phyloP scores from a whole-genome alignment of 176 grass and related monocot species.

The Miscanthus lutarioriparius region DNA sequence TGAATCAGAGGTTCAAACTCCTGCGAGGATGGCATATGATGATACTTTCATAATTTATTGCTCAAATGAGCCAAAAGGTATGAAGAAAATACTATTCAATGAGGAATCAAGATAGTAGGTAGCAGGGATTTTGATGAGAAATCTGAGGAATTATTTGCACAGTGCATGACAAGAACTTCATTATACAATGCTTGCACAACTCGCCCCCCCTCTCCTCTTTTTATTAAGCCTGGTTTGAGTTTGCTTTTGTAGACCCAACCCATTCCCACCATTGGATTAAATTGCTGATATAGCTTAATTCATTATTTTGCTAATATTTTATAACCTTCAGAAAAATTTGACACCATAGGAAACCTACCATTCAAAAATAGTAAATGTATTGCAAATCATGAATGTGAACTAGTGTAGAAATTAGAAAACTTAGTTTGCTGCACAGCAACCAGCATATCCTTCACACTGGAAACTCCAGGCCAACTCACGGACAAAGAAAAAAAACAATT shows the following conservation, averaged over 20 bases:
- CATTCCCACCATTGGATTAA: neutral
- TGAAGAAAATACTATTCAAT: constrained; percentile 8
- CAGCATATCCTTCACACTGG: neutral
- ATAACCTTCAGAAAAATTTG: neutral
- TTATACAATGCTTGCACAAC: constrained; percentile 6
- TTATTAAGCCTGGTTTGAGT: neutral
- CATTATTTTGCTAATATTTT: constrained; percentile 2
- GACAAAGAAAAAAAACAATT: constrained; percentile 3
- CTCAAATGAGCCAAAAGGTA: constrained; percentile 16
- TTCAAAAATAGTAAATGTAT: neutral
- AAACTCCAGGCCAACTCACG: neutral
- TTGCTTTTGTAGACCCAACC: neutral
- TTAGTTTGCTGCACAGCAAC: neutral
- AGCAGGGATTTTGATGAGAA: neutral
- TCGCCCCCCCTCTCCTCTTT: too few species aligned
- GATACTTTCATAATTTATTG: constrained; percentile 1
- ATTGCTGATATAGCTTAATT: constrained; percentile 4
- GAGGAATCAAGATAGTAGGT: neutral
- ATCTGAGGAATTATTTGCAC: neutral
- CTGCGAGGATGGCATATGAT: constrained; percentile 40
- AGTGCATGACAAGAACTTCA: neutral
- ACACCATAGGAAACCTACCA: neutral
- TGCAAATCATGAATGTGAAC: neutral
- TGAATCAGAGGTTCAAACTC: constrained; percentile 97
- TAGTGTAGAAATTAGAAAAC: neutral